These are phyloP conservation scores for Lipomyces starkeyi DNA, from an alignment of 805 yeast genomes.

Conservation along the genomic window DNA sequence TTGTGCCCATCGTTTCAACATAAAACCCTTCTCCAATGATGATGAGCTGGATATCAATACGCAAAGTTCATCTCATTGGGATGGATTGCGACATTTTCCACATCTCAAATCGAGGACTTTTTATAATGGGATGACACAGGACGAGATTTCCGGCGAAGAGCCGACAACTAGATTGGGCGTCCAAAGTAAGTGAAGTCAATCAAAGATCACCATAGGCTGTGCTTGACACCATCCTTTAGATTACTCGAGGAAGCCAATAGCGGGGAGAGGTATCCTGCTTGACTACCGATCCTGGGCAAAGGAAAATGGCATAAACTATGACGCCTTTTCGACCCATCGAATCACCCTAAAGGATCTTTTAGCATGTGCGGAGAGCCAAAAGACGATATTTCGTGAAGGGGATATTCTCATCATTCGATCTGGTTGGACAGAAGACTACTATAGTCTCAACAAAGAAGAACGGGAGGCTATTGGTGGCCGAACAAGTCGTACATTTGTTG, in stretches of 20 bases:
- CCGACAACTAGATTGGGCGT: slow-evolving; percentile 34
- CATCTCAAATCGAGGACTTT: too few relatives aligned
- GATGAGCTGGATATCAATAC: slow-evolving; percentile 40
- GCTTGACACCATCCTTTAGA: too few relatives aligned
- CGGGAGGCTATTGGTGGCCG: too few relatives aligned
- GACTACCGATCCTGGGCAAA: slow-evolving; percentile 41
- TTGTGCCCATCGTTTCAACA: too few relatives aligned
- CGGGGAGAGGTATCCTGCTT: slow-evolving; percentile 40
- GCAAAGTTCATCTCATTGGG: slow-evolving; percentile 41
- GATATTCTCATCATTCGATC: slow-evolving; percentile 39
- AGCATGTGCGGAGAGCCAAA: slow-evolving; percentile 28
- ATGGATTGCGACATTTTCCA: slow-evolving; percentile 40
- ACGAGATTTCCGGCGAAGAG: too few relatives aligned
- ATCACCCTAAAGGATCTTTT: slow-evolving; percentile 33
- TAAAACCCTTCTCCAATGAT: too few relatives aligned
- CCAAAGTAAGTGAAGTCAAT: too few relatives aligned
- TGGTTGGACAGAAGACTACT: too few relatives aligned
- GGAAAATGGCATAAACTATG: slow-evolving; percentile 28
- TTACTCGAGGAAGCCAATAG: slow-evolving; percentile 40
- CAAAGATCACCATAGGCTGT: too few relatives aligned
- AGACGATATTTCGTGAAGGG: slow-evolving; percentile 33
- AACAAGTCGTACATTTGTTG: too few relatives aligned
- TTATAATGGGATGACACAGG: too few relatives aligned
- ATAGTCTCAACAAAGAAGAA: too few relatives aligned
- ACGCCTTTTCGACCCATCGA: slow-evolving; percentile 31